Conservation (phyloP, 768 basidiomycete species). For the Boletellus ananiceps region DNA sequence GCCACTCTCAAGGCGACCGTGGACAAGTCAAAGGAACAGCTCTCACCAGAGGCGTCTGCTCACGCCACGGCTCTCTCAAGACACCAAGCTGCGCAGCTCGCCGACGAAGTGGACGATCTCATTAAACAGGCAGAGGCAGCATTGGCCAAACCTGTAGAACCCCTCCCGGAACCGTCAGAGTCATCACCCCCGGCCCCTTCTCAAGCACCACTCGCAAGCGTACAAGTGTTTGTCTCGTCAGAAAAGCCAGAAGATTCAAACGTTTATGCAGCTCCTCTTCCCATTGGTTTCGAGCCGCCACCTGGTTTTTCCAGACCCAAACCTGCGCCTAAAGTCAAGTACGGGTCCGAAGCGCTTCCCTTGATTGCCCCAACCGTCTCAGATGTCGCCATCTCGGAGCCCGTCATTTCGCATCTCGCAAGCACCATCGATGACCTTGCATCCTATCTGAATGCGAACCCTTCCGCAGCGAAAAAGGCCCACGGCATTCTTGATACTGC, state of each 20-base stretch:
- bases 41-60: conserved; percentile 21
- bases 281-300: conserved; percentile 92
- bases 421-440: conserved; percentile 90
- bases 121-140: conserved; percentile 71
- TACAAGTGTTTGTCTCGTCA: conserved; percentile 24
- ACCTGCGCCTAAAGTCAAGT: conserved; percentile 24
- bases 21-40: conserved; percentile 33
- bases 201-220: conserved; percentile 19
- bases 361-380: conserved; percentile 78
- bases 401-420: conserved; percentile 90
- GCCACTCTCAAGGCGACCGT: conserved; percentile 48
- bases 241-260: conserved; percentile 28
- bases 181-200: conserved; percentile 15
- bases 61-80: conserved; percentile 42
- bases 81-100: conserved; percentile 46
- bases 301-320: conserved; percentile 74
- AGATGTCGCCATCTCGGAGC: conserved; percentile 71
- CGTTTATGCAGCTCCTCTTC: conserved; percentile 65
- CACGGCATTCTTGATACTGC: conserved; percentile 75
- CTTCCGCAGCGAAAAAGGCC: conserved; percentile 61
- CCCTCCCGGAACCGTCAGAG: conserved; percentile 20
- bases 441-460: conserved; percentile 72
- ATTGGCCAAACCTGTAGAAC: conserved; percentile 41
- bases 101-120: conserved; percentile 63
- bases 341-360: conserved; percentile 48